These are phyloP conservation scores for Lachnellula subtilissima DNA, from an alignment of 2,329 filamentous ascomycete species.

Conservation along the genomic window DNA sequence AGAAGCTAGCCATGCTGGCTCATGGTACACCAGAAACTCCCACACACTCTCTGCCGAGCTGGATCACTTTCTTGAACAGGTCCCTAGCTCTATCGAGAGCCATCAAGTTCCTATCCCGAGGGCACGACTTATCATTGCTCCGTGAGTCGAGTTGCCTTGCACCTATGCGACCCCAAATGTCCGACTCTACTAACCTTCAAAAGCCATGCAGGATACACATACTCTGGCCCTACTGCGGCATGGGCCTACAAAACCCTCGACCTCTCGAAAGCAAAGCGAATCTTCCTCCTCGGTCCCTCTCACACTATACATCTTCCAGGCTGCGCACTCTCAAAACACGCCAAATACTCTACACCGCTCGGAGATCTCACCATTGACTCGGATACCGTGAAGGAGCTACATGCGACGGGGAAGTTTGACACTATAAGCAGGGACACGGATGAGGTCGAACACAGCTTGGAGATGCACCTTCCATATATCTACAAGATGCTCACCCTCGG, in stretches of 20 bases:
- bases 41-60: constrained; percentile 62
- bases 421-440: constrained; percentile 65
- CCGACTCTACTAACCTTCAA: constrained; percentile 5
- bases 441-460: constrained; percentile 82
- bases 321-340: constrained; percentile 70
- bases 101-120: constrained; percentile 60
- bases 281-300: constrained; percentile 90
- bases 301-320: constrained; percentile 78
- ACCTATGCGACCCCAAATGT: neutral
- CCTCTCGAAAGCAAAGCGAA: constrained; percentile 72
- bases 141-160: constrained; percentile 54
- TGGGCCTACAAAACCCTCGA: constrained; percentile 93
- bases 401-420: constrained; percentile 51
- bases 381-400: constrained; percentile 47
- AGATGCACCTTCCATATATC: constrained; percentile 95
- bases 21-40: constrained; percentile 72
- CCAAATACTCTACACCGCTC: constrained; percentile 67
- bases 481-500: constrained; percentile 65
- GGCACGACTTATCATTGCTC: constrained; percentile 84
- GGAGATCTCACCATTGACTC: constrained; percentile 65
- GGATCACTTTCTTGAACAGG: constrained; percentile 66
- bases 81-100: constrained; percentile 61
- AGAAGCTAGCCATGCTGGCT: constrained; percentile 71
- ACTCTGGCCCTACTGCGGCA: constrained; percentile 86
- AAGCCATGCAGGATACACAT: constrained; percentile 90